These are phyloP conservation scores for Metschnikowia vanudenii DNA, from an alignment of 805 yeast species.

Conservation along the genomic window DNA sequence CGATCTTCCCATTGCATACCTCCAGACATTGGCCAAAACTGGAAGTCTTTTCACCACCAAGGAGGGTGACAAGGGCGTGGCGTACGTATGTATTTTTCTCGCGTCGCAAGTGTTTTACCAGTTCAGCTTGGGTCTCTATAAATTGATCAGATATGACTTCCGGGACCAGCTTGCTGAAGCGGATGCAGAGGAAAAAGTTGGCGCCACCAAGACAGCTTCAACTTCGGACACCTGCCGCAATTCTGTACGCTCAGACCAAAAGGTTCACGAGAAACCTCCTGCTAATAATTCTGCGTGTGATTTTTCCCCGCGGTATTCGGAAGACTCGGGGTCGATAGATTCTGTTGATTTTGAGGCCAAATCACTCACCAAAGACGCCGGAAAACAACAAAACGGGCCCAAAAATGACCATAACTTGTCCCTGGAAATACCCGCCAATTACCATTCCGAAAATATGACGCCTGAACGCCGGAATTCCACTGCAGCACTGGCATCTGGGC, in stretches of 20 bases:
- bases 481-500: neutral
- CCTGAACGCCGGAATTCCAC: neutral
- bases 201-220: neutral
- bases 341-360: conserved; percentile 9
- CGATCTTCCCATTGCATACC: conserved; percentile 82
- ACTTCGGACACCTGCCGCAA: neutral
- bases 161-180: conserved; percentile 29
- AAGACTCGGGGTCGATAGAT: conserved; percentile 3
- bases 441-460: neutral
- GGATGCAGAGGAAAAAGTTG: conserved; percentile 2
- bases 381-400: no score
- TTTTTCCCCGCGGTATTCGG: neutral
- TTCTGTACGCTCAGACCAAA: neutral
- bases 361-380: conserved; percentile 3
- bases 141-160: conserved; percentile 70
- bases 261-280: neutral
- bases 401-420: neutral
- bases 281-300: neutral
- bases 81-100: conserved; percentile 75
- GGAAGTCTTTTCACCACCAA: conserved; percentile 50
- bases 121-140: conserved; percentile 75
- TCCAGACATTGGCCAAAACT: conserved; percentile 68
- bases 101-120: conserved; percentile 65
- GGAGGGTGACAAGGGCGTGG: conserved; percentile 74
- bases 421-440: neutral